These are phyloP conservation scores for Rhypophila decipiens DNA, from an alignment of 495 filamentous ascomycete species.

Conservation along the genomic window DNA sequence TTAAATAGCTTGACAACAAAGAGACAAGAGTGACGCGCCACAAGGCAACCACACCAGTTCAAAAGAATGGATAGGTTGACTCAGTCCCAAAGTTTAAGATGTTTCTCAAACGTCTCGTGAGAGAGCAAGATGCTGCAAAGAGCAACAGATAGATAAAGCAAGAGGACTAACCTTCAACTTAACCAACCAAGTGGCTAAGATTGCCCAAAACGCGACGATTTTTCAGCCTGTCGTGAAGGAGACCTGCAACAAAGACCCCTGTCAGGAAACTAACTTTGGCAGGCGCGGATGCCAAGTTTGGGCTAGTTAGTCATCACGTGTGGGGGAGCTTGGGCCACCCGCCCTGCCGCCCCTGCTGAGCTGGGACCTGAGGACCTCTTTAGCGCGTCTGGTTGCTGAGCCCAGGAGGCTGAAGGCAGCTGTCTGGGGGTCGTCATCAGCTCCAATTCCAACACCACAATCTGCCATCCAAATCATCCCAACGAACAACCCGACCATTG, in stretches of 20 bases:
- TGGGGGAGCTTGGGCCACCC: constrained; percentile 26
- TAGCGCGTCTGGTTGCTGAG: not conserved
- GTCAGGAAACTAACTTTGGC: too few relatives aligned
- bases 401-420: constrained; percentile 32
- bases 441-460: constrained; percentile 12
- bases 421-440: constrained; percentile 34
- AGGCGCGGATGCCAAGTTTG: not conserved
- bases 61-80: too few relatives aligned
- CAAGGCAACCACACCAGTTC: too few relatives aligned
- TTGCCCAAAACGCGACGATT: constrained; percentile 20
- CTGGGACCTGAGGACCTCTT: not conserved
- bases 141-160: too few relatives aligned
- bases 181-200: not conserved
- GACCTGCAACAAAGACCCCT: too few relatives aligned
- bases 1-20: too few relatives aligned
- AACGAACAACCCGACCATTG: not conserved
- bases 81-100: too few relatives aligned
- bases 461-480: not conserved
- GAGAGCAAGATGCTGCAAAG: too few relatives aligned
- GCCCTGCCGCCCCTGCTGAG: not conserved
- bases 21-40: too few relatives aligned
- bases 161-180: not conserved
- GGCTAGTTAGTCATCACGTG: constrained; percentile 18
- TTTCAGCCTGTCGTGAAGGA: constrained; percentile 13
- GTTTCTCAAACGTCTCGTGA: too few relatives aligned